Base-by-base conservation (phyloP, 495 filamentous ascomycete genomes). In the Penicillium simplicissimum region DNA sequence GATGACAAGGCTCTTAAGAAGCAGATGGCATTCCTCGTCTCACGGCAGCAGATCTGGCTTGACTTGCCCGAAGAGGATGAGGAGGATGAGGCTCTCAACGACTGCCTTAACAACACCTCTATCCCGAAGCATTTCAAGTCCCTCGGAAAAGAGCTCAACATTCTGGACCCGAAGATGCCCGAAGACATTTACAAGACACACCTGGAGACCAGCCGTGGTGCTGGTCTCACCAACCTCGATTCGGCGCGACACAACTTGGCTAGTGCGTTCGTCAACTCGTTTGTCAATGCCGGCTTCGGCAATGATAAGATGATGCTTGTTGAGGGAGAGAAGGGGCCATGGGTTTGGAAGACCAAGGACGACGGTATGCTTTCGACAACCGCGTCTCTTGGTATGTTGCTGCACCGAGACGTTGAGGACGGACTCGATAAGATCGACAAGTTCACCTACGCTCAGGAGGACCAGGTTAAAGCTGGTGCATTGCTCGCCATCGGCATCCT, bases 181-280 rank as follows among this genome's bases (percentile, higher is more conserved):
- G 95, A 99, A 76, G 95, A 99, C 70, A 99, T 99, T 66, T 99
- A 99, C 83, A 99, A 99, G 82, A 96, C 92, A 60, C 96, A 99
- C 74, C 82, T 99, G 15, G 95, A 99, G 74, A 97, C 90, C 79
- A 95, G 87, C 60, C 85, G 95, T 51, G 93, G 93, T 49, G 90
- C 92, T 25, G 93, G 93, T 25, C 80, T 96, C 73, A 97, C 93
- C 17, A 97, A 96, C 69, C 86, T 96, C 35, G 95, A 98, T 74
- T 97, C 94, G 14, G 93, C 95, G 38, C 82, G 93, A 62, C 93
- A 98, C 81, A 99, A 98, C 67, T 82, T 99, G 57, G 93, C 95
- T 8, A 94, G 93, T 62, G 92, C 88, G 31, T 98, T 99, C 67
- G 95, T 99, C 53, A 99, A 99, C 71, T 89, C 86, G 1, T 97